Evolutionary conservation across 2,329 filamentous ascomycete genomes (phyloP).

Genomic region (Diplodia intermedia): DNA sequence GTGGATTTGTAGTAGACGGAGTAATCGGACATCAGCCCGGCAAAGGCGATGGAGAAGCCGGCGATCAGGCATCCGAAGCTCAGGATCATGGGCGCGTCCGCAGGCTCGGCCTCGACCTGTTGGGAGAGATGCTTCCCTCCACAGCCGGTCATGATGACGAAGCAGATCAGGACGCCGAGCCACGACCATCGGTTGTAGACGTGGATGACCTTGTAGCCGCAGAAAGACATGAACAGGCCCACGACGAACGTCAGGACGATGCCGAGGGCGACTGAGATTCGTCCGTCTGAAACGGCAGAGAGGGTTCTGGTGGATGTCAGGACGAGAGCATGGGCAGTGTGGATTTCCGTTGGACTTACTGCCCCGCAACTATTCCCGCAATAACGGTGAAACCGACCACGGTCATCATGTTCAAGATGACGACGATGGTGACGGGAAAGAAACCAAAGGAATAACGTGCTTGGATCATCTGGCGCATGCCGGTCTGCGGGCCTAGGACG

Average conservation of each 20-base stretch:
- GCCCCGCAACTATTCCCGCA: conserved; percentile 66
- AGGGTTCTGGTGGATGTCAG: conserved; percentile 35
- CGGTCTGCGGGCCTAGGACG: conserved; percentile 64
- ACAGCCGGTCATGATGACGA: conserved; percentile 62
- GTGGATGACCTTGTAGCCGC: conserved; percentile 63
- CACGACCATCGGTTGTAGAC: conserved; percentile 65
- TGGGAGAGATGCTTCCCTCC: conserved; percentile 59
- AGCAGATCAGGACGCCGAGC: conserved; percentile 62
- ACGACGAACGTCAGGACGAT: conserved; percentile 67
- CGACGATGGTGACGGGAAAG: conserved; percentile 65
- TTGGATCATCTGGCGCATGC: conserved; percentile 71
- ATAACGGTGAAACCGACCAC: conserved; percentile 69
- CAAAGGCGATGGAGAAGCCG: conserved; percentile 69
- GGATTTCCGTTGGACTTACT: conserved; percentile 52
- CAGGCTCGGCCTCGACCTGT: conserved; percentile 54
- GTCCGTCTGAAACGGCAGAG: conserved; percentile 45
- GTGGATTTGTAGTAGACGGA: conserved; percentile 67
- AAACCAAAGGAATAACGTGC: conserved; percentile 68
- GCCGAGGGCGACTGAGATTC: conserved; percentile 61
- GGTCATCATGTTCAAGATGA: conserved; percentile 68
- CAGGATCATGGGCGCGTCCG: conserved; percentile 57
- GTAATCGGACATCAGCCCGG: conserved; percentile 65
- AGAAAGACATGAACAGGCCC: conserved; percentile 67
- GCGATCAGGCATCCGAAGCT: conserved; percentile 68
- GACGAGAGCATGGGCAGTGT: conserved; percentile 40